phyloP scores from a whole-genome alignment of 805 yeast genomes.

The Pichia deserticola region DNA sequence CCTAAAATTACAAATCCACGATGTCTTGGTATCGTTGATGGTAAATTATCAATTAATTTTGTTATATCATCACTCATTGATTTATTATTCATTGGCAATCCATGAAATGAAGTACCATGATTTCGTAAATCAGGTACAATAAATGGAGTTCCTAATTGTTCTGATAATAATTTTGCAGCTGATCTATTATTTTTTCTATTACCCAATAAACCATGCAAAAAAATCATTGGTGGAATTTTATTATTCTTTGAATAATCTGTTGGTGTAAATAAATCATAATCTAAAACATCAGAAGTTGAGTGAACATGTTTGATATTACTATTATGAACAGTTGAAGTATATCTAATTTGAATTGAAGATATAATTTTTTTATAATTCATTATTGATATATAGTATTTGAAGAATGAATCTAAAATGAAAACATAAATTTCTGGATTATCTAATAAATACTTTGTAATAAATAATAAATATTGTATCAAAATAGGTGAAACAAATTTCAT shows the following conservation, averaged over 20 bases:
- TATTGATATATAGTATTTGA: too few species aligned
- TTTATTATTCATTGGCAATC: constrained; percentile 60
- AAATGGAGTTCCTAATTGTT: constrained; percentile 42
- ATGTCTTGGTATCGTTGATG: constrained; percentile 6
- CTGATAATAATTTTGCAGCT: constrained; percentile 52
- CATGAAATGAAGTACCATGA: constrained; percentile 84
- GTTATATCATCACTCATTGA: constrained; percentile 79
- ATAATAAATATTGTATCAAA: too few species aligned
- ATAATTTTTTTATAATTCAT: background rate
- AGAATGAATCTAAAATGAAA: too few species aligned
- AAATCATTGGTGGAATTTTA: constrained; percentile 52
- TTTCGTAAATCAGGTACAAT: constrained; percentile 74
- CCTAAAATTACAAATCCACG: constrained; percentile 52
- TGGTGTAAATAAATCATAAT: constrained; percentile 10
- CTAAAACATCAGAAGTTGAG: background rate
- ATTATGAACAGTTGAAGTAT: background rate
- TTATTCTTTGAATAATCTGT: background rate
- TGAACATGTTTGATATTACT: background rate
- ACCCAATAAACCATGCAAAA: constrained; percentile 87
- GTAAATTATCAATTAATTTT: constrained; percentile 32
- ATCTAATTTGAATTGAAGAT: background rate
- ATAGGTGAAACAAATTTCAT: too few species aligned
- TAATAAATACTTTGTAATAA: too few species aligned
- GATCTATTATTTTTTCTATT: constrained; percentile 69
- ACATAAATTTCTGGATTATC: too few species aligned